Evolutionary conservation across 345 rosid species (phyloP).

Genomic region (Brassica cretica): DNA sequence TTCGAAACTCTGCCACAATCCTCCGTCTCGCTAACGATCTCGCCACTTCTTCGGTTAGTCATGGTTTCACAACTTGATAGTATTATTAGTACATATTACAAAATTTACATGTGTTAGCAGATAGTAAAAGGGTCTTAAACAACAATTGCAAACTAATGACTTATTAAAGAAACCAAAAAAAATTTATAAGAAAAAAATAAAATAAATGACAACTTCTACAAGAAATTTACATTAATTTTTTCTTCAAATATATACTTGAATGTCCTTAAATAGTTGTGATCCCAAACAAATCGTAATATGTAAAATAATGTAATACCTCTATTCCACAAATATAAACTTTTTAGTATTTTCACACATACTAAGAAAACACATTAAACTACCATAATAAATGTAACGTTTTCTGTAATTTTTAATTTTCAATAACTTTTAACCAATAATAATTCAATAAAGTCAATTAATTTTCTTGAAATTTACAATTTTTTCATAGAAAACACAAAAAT

Average conservation of each 20-base stretch:
- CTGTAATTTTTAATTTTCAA: too few relatives aligned
- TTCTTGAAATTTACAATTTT: too few relatives aligned
- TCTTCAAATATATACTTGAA: neutral
- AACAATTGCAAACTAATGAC: neutral
- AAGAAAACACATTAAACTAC: too few relatives aligned
- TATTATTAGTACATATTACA: neutral
- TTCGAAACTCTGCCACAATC: conserved; percentile 39
- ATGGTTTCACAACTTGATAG: neutral
- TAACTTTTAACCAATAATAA: too few relatives aligned
- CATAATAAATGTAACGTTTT: too few relatives aligned
- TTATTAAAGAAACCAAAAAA: neutral
- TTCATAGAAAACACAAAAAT: too few relatives aligned
- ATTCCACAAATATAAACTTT: too few relatives aligned
- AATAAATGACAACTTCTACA: neutral
- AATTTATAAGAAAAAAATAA: neutral
- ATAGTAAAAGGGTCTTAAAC: neutral
- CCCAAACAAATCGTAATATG: neutral
- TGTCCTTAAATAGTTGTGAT: neutral
- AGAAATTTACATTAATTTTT: neutral
- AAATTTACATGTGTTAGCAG: neutral
- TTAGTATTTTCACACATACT: too few relatives aligned
- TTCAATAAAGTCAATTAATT: too few relatives aligned
- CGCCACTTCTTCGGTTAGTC: conserved; percentile 48
- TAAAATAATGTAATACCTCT: too few relatives aligned
- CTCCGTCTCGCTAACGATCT: conserved; percentile 44